Evolutionary conservation across 495 filamentous ascomycete genomes (phyloP).

Genomic region (Gamarada debralockiae): DNA sequence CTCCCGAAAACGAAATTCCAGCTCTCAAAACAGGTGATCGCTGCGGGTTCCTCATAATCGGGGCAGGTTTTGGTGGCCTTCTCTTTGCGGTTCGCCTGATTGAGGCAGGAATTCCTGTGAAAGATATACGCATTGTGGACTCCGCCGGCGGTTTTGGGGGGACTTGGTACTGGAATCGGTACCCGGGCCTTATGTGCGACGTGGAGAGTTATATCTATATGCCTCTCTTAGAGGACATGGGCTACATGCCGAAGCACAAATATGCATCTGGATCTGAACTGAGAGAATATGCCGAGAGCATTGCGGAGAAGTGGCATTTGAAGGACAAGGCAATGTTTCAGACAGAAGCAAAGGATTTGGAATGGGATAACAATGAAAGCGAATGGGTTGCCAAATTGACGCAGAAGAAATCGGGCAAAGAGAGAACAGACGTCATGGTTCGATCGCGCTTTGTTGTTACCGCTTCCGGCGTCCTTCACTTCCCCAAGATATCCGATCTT

Average conservation of each 20-base stretch:
- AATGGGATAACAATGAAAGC: background rate
- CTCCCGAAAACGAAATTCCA: too few species aligned
- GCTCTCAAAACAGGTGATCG: too few species aligned
- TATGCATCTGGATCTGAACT: constrained; percentile 35
- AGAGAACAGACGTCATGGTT: background rate
- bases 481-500: background rate
- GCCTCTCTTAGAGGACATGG: constrained; percentile 26
- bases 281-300: constrained; percentile 36
- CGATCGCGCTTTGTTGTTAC: background rate
- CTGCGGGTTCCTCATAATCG: constrained; percentile 46
- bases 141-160: constrained; percentile 45
- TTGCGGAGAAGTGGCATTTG: constrained; percentile 27
- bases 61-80: constrained; percentile 47
- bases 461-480: background rate
- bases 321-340: background rate
- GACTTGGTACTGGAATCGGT: constrained; percentile 38
- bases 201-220: constrained; percentile 28
- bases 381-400: too few species aligned
- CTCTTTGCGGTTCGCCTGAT: constrained; percentile 38
- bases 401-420: background rate
- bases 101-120: constrained; percentile 36
- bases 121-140: constrained; percentile 46
- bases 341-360: background rate
- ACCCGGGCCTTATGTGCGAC: constrained; percentile 35
- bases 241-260: constrained; percentile 31